Evolutionary conservation across 2,329 filamentous ascomycete genomes (phyloP), one percentile per base, ranked within the genome.

Genomic region (Didymellaceae sp.): DNA sequence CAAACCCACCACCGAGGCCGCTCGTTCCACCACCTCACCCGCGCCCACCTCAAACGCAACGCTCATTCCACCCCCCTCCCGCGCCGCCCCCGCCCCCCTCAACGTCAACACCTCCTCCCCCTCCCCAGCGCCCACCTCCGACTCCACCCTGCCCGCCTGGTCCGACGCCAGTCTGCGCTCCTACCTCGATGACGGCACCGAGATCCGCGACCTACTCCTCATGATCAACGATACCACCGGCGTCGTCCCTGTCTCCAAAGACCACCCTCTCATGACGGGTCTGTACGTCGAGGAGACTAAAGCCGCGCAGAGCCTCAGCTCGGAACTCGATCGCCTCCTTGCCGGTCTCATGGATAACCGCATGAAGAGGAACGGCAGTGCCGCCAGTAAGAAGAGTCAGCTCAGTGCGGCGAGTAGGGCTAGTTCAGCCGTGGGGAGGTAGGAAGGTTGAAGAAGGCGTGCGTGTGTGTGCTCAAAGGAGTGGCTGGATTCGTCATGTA

Each of bases 151-250:
- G 16, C 81, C 86, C 20, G 84, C 86, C 0, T 99, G 94, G 94
- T 93, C 91, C 55, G 93, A 97, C 72, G 81, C 86, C 47, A 90
- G 86, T 62, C 82, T 99, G 21, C 86, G 91, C 52, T 87, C 89
- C 11, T 99, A 97, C 75, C 88, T 97, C 65, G 93, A 97, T 60
- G 91, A 94, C 61, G 86, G 90, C 54, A 86, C 87, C 25, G 91
- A 96, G 57, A 91, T 99, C 60, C 85, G 90, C 41, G 93, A 99
- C 70, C 83, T 97, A 69, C 81, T 97, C 42, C 83, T 92, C 28
- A 89, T 99, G 54, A 91, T 99, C 21, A 92, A 96, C 68, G 92
- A 97, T 74, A 96, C 92, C 71, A 89, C 86, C 11, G 89, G 92
- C 52, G 86, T 95, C 13, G 82, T 86, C 32, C 89, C 91, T 14